Evolutionary conservation across 2,329 filamentous ascomycete genomes (phyloP).

Genomic region (Fusarium austroafricanum): DNA sequence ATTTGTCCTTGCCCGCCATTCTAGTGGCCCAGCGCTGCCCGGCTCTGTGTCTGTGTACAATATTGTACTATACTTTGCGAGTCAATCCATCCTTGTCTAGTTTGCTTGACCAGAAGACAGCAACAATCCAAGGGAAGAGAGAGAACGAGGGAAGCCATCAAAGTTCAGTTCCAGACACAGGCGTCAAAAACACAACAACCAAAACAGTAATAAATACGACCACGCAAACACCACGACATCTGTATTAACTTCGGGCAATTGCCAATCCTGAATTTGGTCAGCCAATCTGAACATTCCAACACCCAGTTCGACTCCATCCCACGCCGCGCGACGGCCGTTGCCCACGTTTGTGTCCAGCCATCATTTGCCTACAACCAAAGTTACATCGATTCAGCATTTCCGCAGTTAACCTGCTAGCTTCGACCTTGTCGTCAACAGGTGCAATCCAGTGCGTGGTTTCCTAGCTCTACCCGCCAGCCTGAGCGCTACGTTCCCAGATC

Average conservation of each 20-base stretch:
- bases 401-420: constrained; percentile 42
- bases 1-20: constrained; percentile 39
- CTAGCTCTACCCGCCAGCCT: constrained; percentile 40
- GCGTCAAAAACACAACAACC: background rate
- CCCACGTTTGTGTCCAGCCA: constrained; percentile 38
- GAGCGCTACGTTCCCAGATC: constrained; percentile 45
- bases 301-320: constrained; percentile 28
- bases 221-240: background rate
- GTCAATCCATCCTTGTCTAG: constrained; percentile 17
- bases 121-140: background rate
- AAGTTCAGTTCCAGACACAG: constrained; percentile 1
- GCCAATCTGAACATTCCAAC: constrained; percentile 32
- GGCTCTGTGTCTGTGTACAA: constrained; percentile 35
- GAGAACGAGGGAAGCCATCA: background rate
- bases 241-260: background rate
- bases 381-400: constrained; percentile 26
- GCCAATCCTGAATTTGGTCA: constrained; percentile 18
- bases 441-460: constrained; percentile 52
- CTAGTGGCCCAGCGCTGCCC: constrained; percentile 41
- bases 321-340: constrained; percentile 39
- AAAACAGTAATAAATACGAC: background rate
- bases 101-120: constrained; percentile 8
- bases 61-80: constrained; percentile 27
- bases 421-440: constrained; percentile 43
- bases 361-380: constrained; percentile 20